Conservation (phyloP, 2,329 filamentous ascomycete species). For the Talaromyces sp. region DNA sequence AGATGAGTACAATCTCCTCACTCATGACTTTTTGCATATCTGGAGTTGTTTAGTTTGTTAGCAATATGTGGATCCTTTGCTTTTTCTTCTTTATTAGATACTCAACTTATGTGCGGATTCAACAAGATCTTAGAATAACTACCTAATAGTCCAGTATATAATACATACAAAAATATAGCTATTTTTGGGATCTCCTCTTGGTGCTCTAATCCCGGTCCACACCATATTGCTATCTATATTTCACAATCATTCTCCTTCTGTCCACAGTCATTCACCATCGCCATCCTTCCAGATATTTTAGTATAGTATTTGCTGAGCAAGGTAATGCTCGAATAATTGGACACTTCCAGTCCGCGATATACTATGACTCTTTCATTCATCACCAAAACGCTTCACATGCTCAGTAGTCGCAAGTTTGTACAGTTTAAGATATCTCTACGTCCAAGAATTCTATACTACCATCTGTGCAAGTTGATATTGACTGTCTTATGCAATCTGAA, state of each 20-base stretch:
- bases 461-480: background rate
- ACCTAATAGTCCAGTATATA: background rate
- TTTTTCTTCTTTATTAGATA: background rate
- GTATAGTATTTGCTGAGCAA: no score
- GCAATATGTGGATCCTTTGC: background rate
- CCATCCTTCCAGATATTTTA: no score
- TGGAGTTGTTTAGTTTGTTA: background rate
- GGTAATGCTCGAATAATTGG: no score
- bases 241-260: background rate
- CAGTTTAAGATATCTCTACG: background rate
- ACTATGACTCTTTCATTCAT: no score
- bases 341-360: no score
- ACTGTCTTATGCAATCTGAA: background rate
- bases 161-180: background rate
- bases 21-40: background rate
- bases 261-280: no score
- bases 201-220: background rate
- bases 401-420: no score
- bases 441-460: background rate
- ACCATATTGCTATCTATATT: background rate
- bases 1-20: conserved; percentile 3
- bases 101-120: background rate
- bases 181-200: background rate
- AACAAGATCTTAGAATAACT: background rate
- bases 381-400: no score